Base-by-base conservation (phyloP, 352 stramenopile species). In the Phytophthora idaei region DNA sequence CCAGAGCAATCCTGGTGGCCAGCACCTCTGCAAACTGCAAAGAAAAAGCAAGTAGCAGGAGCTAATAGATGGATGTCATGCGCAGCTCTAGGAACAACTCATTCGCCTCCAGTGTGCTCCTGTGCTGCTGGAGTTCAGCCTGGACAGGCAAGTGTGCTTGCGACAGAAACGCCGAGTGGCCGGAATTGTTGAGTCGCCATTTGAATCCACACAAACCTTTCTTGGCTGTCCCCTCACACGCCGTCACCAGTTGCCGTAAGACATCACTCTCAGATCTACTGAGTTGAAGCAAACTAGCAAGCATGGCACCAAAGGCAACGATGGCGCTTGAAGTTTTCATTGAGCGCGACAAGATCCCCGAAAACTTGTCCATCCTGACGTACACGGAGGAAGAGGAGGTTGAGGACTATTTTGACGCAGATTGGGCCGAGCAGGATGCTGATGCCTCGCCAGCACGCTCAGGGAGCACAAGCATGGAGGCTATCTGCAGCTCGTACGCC, bases 161-260 rank as follows among this genome's bases (percentile, higher is more conserved):
- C 60, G 60, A 69, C 65, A 61, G 65, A 73, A 73, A 73, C 60
- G 37, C 25, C 59, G n/a, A 65, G 42, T 57, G 60, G 32, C 46
- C 61, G 10, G 61, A 47, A 12, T 68, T 21, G 60, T 61, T 36
- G 42, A 45, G 60, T 50, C 14, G 46, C 9, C 36, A 21, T 34
- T 59, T 69, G 50, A 73, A 60, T 45, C 46, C 64, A 60, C 45
- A 41, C 39, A 31, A 34, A 51, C 31, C 51, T 58, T 21, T 73
- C 48, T 57, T 61, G 36, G 46, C 25, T 48, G 45, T 47, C n/a
- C 11, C 56, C 45, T 60, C 31, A 67, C 21, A 4, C 15, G 11
- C 28, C 55, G 62, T 60, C 32, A 59, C 21, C 9, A 32, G 11
- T n/a, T 61, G 25, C 42, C 21, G 41, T 29, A 25, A 50, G 34